Percentiles rank a stretch among this genome's conserved stretches.
Conservation (phyloP, 345 rosid species). For the Chamaenerion angustifolium region DNA sequence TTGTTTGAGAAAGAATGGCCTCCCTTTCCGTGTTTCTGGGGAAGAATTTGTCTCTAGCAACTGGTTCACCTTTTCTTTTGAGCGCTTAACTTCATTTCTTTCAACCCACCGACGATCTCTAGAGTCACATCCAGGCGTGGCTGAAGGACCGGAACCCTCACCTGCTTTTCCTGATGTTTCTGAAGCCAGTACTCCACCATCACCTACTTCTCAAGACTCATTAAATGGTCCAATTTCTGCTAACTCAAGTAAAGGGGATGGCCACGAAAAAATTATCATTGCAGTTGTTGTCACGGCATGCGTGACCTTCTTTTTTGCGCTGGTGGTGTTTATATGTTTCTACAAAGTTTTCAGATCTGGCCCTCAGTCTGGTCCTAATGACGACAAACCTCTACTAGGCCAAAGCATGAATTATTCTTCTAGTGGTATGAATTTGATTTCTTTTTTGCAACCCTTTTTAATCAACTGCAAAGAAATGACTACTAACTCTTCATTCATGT, state of each 20-base stretch:
- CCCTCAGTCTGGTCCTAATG: constrained; percentile 36
- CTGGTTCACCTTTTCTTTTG: constrained; percentile 17
- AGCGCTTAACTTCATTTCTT: constrained; percentile 17
- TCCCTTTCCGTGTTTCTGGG: constrained; percentile 20
- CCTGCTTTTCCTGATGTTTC: constrained; percentile 5
- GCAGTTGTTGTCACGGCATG: constrained; percentile 68
- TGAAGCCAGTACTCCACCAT: neutral
- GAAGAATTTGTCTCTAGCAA: constrained; percentile 24
- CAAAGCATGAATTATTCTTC: constrained; percentile 62
- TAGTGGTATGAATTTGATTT: constrained; percentile 25
- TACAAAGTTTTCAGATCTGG: constrained; percentile 24
- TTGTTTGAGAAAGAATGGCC: constrained; percentile 39
- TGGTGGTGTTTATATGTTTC: constrained; percentile 54
- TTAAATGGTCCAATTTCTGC: constrained; percentile 17
- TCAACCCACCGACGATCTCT: constrained; percentile 26
- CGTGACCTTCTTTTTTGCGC: constrained; percentile 55
- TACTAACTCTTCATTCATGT: constrained; percentile 8
- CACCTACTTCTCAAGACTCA: constrained; percentile 3
- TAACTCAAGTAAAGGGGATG: constrained; percentile 10
- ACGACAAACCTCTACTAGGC: constrained; percentile 84
- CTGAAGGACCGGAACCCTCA: constrained; percentile 21
- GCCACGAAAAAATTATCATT: constrained; percentile 29
- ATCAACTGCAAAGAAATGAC: neutral
- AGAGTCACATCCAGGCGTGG: constrained; percentile 21
- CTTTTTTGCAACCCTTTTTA: too few relatives aligned